Conservation (phyloP, 768 basidiomycete species). For the Boletus speciosus region DNA sequence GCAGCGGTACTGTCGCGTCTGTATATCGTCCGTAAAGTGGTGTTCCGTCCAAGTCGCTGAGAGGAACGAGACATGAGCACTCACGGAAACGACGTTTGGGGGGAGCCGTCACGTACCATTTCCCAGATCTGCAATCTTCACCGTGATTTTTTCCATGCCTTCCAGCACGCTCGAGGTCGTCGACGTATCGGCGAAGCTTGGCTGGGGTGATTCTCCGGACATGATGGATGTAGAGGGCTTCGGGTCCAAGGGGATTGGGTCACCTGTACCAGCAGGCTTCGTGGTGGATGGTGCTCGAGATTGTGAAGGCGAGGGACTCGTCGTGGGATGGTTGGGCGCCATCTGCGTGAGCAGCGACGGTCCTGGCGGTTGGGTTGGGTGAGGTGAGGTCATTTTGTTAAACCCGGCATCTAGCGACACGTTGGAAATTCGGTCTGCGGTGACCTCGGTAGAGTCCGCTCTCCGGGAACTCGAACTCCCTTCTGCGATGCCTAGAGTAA, state of each 20-base stretch:
- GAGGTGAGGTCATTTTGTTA: slow-evolving; percentile 36
- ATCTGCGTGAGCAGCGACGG: slow-evolving; percentile 76
- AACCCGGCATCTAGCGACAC: slow-evolving; percentile 42
- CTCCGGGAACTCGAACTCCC: slow-evolving; percentile 17
- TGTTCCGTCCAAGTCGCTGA: slow-evolving; percentile 84
- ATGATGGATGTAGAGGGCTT: slow-evolving; percentile 28
- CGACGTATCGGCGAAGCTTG: slow-evolving; percentile 24
- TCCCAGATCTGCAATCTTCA: slow-evolving; percentile 98
- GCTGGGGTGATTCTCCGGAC: slow-evolving; percentile 28
- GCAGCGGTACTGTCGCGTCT: slow-evolving; percentile 95
- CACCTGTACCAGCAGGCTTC: slow-evolving; percentile 22
- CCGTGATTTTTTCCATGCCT: slow-evolving; percentile 73
- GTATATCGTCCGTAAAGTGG: slow-evolving; percentile 98
- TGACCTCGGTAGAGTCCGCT: slow-evolving; percentile 39
- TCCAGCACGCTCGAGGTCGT: slow-evolving; percentile 33
- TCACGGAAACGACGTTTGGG: neutral
- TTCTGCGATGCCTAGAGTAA: slow-evolving; percentile 13
- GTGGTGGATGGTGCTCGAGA: slow-evolving; percentile 26
- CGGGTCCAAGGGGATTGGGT: slow-evolving; percentile 13
- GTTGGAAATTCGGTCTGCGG: slow-evolving; percentile 50
- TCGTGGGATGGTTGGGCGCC: slow-evolving; percentile 38
- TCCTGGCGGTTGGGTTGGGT: slow-evolving; percentile 43
- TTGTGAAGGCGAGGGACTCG: slow-evolving; percentile 21
- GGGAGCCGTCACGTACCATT: slow-evolving; percentile 58
- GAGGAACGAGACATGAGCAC: slow-evolving; percentile 1